A percentile compares a stretch with the other conserved stretches of the same genome.
Conservation (phyloP, 2,329 filamentous ascomycete genomes). For the Didymella pomorum region DNA sequence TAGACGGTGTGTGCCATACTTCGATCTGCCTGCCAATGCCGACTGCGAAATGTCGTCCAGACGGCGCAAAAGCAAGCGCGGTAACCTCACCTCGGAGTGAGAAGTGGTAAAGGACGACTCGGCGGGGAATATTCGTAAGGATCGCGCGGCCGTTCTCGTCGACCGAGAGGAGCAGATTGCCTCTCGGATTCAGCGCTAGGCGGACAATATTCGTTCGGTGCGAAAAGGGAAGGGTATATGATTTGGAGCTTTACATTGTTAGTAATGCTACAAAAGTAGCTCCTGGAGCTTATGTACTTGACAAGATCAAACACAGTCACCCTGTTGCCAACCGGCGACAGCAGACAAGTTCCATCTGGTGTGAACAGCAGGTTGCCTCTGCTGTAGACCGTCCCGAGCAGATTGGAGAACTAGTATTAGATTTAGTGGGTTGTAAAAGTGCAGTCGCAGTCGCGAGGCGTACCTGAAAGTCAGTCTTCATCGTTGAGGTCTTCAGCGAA, state of each 20-base stretch:
- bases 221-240: slow-evolving; percentile 84
- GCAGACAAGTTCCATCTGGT: slow-evolving; percentile 92
- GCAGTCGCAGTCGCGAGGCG: slow-evolving; percentile 31
- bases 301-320: slow-evolving; percentile 96
- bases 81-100: slow-evolving; percentile 88
- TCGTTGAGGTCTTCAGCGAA: slow-evolving; percentile 54
- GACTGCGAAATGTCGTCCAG: slow-evolving; percentile 88
- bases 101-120: slow-evolving; percentile 91
- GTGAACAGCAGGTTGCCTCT: slow-evolving; percentile 97
- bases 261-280: slow-evolving; percentile 1
- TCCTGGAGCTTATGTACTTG: slow-evolving; percentile 68
- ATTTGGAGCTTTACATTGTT: slow-evolving; percentile 73
- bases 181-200: slow-evolving; percentile 86
- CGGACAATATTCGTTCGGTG: slow-evolving; percentile 93
- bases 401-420: slow-evolving; percentile 89
- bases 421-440: slow-evolving; percentile 35
- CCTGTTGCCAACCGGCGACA: slow-evolving; percentile 95
- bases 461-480: slow-evolving; percentile 99
- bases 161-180: slow-evolving; percentile 89
- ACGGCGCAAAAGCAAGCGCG: slow-evolving; percentile 88
- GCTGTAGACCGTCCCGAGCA: slow-evolving; percentile 97
- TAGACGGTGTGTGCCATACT: slow-evolving; percentile 95
- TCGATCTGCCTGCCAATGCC: slow-evolving; percentile 87
- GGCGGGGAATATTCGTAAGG: slow-evolving; percentile 85
- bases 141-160: slow-evolving; percentile 96